Evolutionary conservation across 495 filamentous ascomycete genomes (phyloP).

Genomic region (Friedmanniomyces simplex): DNA sequence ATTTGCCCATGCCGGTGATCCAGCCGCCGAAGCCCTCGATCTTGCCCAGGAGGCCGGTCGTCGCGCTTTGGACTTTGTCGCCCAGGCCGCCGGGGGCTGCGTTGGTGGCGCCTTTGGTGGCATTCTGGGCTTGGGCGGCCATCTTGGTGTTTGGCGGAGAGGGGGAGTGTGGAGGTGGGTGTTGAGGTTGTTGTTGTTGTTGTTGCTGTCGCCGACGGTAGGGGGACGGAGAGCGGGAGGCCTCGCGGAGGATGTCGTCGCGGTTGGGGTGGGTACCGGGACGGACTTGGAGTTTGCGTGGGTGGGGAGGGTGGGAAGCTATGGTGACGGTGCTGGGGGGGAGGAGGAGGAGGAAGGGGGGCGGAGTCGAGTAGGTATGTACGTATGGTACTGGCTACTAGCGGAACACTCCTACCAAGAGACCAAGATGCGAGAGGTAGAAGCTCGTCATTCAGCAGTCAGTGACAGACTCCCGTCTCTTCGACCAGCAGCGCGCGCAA

Average conservation of each 20-base stretch:
- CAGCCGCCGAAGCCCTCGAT: conserved; percentile 15
- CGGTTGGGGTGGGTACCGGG: conserved; percentile 11
- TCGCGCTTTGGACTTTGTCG: conserved; percentile 8
- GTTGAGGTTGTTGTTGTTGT: background rate
- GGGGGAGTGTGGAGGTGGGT: background rate
- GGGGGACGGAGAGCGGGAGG: conserved; percentile 12
- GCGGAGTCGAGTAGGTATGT: too few relatives aligned
- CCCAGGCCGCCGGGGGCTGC: conserved; percentile 1
- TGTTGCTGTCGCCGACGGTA: background rate
- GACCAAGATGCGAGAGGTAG: too few relatives aligned
- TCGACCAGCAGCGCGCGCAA: too few relatives aligned
- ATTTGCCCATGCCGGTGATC: conserved; percentile 14
- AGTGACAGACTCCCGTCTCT: too few relatives aligned
- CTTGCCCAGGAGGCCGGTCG: conserved; percentile 9
- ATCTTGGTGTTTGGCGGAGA: background rate
- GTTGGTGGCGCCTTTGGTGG: background rate
- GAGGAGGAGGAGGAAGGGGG: background rate
- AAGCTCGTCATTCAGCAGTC: too few relatives aligned
- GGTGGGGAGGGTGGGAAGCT: background rate
- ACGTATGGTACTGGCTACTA: too few relatives aligned
- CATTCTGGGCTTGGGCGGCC: conserved; percentile 7
- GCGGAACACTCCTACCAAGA: too few relatives aligned
- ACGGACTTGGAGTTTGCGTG: conserved; percentile 13
- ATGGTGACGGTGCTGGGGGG: background rate
- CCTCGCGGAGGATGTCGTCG: conserved; percentile 6